Evolutionary conservation across 129 eudicot species (phyloP).

Genomic region (carrot (Daucus carota)): DNA sequence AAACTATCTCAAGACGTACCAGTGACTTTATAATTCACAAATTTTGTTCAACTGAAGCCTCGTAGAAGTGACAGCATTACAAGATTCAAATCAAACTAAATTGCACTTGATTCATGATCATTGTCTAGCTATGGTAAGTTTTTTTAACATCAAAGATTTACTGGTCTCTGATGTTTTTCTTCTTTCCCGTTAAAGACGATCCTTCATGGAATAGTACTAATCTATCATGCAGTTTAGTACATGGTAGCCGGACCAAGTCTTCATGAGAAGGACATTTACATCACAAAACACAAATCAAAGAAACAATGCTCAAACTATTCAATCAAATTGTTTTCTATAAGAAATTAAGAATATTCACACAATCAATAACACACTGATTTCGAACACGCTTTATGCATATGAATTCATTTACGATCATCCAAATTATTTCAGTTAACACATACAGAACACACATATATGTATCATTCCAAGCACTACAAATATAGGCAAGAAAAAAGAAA

Average conservation of each 20-base stretch:
- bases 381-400: neutral
- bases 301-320: neutral
- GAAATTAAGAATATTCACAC: neutral
- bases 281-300: neutral
- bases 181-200: neutral
- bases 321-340: neutral
- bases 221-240: neutral
- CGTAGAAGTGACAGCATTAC: neutral
- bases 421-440: neutral
- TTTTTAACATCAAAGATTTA: neutral
- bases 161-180: neutral
- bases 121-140: neutral
- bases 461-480: neutral
- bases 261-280: neutral
- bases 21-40: neutral
- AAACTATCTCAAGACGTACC: neutral
- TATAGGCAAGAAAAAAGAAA: constrained; percentile 10
- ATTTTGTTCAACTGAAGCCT: neutral
- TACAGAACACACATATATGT: neutral
- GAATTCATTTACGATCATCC: neutral
- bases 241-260: neutral
- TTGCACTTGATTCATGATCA: neutral
- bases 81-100: neutral
- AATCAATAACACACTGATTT: neutral
- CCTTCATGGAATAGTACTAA: neutral